Conservation (phyloP, 2,329 filamentous ascomycete species). For the Aschersonia sp. region DNA sequence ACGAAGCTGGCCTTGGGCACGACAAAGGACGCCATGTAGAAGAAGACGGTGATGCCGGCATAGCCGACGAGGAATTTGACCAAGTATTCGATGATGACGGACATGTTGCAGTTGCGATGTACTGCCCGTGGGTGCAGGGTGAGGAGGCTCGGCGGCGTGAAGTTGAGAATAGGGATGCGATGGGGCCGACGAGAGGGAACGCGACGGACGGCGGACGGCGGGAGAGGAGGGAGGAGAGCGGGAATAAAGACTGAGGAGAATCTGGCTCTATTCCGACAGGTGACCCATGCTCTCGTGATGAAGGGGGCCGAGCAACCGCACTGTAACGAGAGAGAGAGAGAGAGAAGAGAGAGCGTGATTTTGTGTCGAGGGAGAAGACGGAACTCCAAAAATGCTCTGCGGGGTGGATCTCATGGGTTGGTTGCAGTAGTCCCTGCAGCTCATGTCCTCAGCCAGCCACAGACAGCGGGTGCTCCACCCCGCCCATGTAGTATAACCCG, state of each 20-base stretch:
- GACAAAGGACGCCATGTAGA: conserved; percentile 48
- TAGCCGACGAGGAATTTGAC: conserved; percentile 37
- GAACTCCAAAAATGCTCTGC: too few species aligned
- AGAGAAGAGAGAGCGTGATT: not conserved
- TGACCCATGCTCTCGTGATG: not conserved
- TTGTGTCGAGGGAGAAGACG: not conserved
- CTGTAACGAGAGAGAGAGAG: not conserved
- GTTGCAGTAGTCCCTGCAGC: too few species aligned
- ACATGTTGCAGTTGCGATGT: conserved; percentile 1
- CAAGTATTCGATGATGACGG: conserved; percentile 18
- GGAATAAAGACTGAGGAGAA: not conserved
- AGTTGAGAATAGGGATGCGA: not conserved
- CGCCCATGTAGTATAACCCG: too few species aligned
- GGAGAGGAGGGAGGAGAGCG: not conserved
- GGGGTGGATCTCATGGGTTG: too few species aligned
- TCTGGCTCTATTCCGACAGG: not conserved
- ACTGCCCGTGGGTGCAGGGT: not conserved
- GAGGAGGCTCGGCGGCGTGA: not conserved
- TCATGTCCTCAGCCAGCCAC: too few species aligned
- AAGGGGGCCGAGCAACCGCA: not conserved
- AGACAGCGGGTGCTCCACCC: too few species aligned
- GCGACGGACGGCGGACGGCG: not conserved
- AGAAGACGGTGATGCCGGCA: conserved; percentile 31
- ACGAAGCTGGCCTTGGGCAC: conserved; percentile 48
- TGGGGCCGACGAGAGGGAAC: not conserved